Base-by-base conservation (phyloP, 1,284 basidiomycete species). In the Chalciporus sp. region DNA sequence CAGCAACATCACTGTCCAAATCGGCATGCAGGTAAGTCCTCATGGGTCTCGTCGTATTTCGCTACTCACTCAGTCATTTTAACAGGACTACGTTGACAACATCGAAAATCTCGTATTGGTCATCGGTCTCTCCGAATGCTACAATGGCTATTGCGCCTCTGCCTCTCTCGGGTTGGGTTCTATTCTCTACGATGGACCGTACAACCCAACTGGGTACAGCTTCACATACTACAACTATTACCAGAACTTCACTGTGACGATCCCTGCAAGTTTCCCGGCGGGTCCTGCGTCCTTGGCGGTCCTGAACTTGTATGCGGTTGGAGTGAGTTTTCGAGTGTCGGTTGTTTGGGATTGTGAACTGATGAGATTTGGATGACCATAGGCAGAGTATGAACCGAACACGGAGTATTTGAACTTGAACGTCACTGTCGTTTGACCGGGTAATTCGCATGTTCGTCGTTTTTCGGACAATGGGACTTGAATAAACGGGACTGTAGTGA, bases 231-330 rank as follows among this genome's bases (percentile, higher is more conserved):
- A 37, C n/a, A 37, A 37, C 35, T 37, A 8, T 3, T 59, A 45
- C 20, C 52, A 55, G 26, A 59, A 70, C 42, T 67, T 61, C 33
- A 61, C 59, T 2, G 56, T 69, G 11, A 51, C 46, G 11, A 39
- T 68, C 9, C 65, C 67, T 7, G 0, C 27, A 29, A 4, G 9
- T 5, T 59, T 67, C 42, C 19, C 58, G 3, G 0, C 46, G 6
- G 57, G 57, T n/a, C 4, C 0, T 0, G 64, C 59, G 14, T 59
- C 58, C 8, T 40, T 70, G 58, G 65, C 60, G 14, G 54, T 53
- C 3, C 51, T 68, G 45, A 61, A 65, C 35, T 28, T 68, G 0
- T 67, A 61, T 48, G 45, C 68, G 64, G 63, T 68, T 10, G 67
- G 67, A 52, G 65, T 67, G 47, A 53, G 67, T 63, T 28, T 42